These are phyloP conservation scores for Pyricularia sp. DNA, from an alignment of 2,329 filamentous ascomycete genomes.

Conservation along the genomic window DNA sequence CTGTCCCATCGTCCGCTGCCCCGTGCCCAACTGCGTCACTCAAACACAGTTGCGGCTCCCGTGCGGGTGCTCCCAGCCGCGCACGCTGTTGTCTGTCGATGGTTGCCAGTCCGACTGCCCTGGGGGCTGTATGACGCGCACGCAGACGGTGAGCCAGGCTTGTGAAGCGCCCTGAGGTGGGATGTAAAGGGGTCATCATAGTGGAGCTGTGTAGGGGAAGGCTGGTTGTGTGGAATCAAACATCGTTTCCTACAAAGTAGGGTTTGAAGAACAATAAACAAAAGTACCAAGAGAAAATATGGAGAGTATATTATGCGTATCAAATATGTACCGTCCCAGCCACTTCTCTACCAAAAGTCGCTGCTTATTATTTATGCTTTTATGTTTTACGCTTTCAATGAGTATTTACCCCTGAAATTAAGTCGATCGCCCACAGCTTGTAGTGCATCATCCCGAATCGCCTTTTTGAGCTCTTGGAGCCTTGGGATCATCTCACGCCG, in stretches of 20 bases:
- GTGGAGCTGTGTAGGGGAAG: background rate
- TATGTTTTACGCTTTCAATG: background rate
- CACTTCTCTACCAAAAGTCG: background rate
- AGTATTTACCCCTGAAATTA: background rate
- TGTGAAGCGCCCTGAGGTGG: background rate
- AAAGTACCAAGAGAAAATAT: background rate
- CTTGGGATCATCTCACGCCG: background rate
- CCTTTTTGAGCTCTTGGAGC: background rate
- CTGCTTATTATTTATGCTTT: background rate
- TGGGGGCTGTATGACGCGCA: constrained; percentile 18
- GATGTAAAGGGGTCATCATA: too few species aligned
- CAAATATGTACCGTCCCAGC: background rate
- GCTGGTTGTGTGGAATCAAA: background rate
- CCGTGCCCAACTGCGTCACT: constrained; percentile 20
- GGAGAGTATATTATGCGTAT: background rate
- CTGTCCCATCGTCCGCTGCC: constrained; percentile 20
- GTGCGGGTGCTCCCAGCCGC: constrained; percentile 19
- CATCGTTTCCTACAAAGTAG: background rate
- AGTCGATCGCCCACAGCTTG: background rate
- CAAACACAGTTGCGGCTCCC: constrained; percentile 17
- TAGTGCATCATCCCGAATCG: background rate
- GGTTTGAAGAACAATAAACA: background rate
- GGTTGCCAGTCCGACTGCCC: constrained; percentile 21
- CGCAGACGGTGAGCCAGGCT: constrained; percentile 15
- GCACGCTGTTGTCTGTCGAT: constrained; percentile 20